Evolutionary conservation across 345 rosid species (phyloP).

Genomic region (Aquilaria sinensis): DNA sequence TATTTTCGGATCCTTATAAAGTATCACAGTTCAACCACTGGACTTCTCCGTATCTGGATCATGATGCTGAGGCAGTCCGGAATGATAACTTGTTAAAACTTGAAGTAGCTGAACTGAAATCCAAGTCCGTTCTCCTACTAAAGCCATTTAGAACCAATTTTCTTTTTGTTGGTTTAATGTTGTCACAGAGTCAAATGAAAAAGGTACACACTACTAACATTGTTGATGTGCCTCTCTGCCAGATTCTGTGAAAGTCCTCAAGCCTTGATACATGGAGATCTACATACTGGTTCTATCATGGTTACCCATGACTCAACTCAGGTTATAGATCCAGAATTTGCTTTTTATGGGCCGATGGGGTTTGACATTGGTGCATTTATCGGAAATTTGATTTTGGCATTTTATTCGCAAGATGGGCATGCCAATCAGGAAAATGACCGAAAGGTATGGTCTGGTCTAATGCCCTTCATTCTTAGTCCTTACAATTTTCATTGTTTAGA

Average conservation of each 20-base stretch:
- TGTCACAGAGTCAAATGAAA: background rate
- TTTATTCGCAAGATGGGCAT: constrained; percentile 92
- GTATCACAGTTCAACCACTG: constrained; percentile 65
- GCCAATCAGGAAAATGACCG: constrained; percentile 58
- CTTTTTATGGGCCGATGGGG: constrained; percentile 93
- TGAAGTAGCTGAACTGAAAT: constrained; percentile 82
- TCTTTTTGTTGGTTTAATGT: background rate
- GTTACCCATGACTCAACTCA: constrained; percentile 83
- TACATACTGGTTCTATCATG: constrained; percentile 93
- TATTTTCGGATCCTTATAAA: constrained; percentile 91
- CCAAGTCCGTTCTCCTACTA: constrained; percentile 41
- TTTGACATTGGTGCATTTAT: constrained; percentile 87
- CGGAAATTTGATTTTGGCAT: constrained; percentile 85
- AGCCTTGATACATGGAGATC: constrained; percentile 93
- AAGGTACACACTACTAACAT: background rate
- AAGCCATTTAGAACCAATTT: background rate
- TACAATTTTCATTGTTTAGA: background rate
- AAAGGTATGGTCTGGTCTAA: constrained; percentile 31
- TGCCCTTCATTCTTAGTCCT: background rate
- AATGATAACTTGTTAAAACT: constrained; percentile 67
- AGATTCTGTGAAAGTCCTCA: constrained; percentile 98
- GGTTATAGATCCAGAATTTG: constrained; percentile 91
- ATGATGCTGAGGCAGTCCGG: constrained; percentile 71
- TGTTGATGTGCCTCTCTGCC: constrained; percentile 6
- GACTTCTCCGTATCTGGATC: constrained; percentile 85